phyloP scores from a whole-genome alignment of 2,329 filamentous ascomycete genomes.

The Stemphylium beticola region DNA sequence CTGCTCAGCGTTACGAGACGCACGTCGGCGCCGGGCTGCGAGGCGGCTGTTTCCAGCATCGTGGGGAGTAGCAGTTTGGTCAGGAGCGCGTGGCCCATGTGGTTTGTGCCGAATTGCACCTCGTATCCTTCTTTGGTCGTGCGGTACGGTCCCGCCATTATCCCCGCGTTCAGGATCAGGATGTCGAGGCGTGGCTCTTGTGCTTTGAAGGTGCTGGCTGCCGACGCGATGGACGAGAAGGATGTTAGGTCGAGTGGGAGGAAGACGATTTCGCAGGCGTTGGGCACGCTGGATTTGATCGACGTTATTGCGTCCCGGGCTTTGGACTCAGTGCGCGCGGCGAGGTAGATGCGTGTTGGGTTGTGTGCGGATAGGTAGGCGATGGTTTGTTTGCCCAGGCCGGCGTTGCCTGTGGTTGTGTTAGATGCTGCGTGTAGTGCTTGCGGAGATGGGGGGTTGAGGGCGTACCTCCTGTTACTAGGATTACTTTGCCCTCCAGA shows the following conservation, averaged over 20 bases:
- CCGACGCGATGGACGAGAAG: constrained; percentile 49
- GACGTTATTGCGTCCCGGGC: constrained; percentile 50
- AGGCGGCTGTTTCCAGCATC: constrained; percentile 50
- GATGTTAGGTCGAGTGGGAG: constrained; percentile 53
- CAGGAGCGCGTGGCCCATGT: constrained; percentile 59
- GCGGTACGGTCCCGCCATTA: constrained; percentile 48
- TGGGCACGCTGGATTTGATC: constrained; percentile 45
- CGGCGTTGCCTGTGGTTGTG: constrained; percentile 50
- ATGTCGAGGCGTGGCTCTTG: constrained; percentile 53
- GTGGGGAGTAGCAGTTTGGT: constrained; percentile 55
- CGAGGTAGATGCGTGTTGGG: constrained; percentile 56
- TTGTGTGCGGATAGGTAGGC: constrained; percentile 53
- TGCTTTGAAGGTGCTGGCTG: constrained; percentile 44
- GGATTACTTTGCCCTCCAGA: constrained; percentile 42
- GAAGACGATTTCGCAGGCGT: constrained; percentile 45
- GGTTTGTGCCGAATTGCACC: constrained; percentile 59
- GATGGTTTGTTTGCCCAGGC: constrained; percentile 56
- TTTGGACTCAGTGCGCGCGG: constrained; percentile 52
- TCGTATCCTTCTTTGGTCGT: constrained; percentile 58
- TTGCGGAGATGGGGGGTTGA: neutral
- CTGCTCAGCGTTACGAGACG: constrained; percentile 54
- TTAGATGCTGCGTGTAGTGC: constrained; percentile 2
- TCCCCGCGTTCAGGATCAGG: constrained; percentile 56
- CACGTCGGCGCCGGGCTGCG: constrained; percentile 48
- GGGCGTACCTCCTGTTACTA: constrained; percentile 45